These are phyloP conservation scores for Marasmius fiardii DNA, from an alignment of 1,284 basidiomycete genomes.

Conservation along the genomic window DNA sequence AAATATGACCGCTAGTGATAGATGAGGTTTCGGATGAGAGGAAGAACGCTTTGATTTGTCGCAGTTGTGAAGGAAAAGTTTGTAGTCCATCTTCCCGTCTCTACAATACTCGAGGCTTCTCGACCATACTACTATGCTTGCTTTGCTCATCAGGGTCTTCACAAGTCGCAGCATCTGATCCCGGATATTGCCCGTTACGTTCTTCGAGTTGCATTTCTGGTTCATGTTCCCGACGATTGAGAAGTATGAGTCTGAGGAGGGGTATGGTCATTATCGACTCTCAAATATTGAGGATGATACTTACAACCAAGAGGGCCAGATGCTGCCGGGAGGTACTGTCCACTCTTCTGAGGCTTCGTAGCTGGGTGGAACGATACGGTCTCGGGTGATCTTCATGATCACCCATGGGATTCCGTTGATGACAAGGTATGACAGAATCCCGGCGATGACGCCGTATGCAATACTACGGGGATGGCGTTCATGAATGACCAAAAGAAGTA, in stretches of 20 bases:
- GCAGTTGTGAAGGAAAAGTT: neutral
- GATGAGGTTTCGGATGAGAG: no score
- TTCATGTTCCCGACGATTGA: slow-evolving; percentile 2
- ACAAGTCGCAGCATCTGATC: slow-evolving; percentile 29
- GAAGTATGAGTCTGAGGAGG: slow-evolving; percentile 10
- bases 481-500: neutral
- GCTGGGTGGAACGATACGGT: slow-evolving; percentile 67
- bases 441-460: slow-evolving; percentile 87
- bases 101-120: slow-evolving; percentile 9
- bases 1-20: no score
- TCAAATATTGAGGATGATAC: slow-evolving; percentile 11
- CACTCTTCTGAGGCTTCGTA: slow-evolving; percentile 64
- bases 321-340: slow-evolving; percentile 65
- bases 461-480: slow-evolving; percentile 47
- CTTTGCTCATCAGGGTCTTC: slow-evolving; percentile 21
- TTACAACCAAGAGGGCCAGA: slow-evolving; percentile 72
- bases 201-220: neutral
- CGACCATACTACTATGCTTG: slow-evolving; percentile 23
- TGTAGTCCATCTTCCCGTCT: neutral
- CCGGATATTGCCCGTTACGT: slow-evolving; percentile 11
- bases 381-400: slow-evolving; percentile 52
- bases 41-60: no score
- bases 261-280: neutral
- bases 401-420: slow-evolving; percentile 71
- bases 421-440: slow-evolving; percentile 67